These are phyloP conservation scores for Pneumocystis oryctolagi DNA, from an alignment of 1,139 yeast genomes.

Conservation along the genomic window DNA sequence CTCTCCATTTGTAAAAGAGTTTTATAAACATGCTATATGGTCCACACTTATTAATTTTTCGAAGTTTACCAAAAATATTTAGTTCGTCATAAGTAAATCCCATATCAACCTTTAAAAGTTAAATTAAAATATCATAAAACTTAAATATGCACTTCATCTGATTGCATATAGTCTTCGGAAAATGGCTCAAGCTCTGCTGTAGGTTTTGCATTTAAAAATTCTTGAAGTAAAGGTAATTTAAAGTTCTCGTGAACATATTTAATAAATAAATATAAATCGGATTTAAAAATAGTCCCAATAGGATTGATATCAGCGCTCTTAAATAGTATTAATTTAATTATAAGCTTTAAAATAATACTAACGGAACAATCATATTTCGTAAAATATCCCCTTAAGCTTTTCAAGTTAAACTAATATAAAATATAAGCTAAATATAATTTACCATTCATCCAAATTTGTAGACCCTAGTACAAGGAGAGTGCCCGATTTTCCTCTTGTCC, in stretches of 20 bases:
- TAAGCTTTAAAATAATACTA: background rate
- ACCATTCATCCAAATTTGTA: slow-evolving; percentile 94
- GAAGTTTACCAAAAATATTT: slow-evolving; percentile 74
- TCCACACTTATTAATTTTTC: slow-evolving; percentile 89
- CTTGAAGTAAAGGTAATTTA: slow-evolving; percentile 58
- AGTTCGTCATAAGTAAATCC: slow-evolving; percentile 94
- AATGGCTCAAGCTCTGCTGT: slow-evolving; percentile 97
- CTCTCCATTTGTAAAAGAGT: slow-evolving; percentile 72
- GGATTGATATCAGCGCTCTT: slow-evolving; percentile 86
- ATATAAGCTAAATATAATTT: background rate
- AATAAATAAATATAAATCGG: slow-evolving; percentile 75
- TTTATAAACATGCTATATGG: slow-evolving; percentile 89
- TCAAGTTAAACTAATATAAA: background rate
- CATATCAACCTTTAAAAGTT: slow-evolving; percentile 46
- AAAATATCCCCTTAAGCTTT: slow-evolving; percentile 63
- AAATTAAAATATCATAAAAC: background rate
- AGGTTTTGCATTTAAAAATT: slow-evolving; percentile 79
- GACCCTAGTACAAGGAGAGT: slow-evolving; percentile 84
- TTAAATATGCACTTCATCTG: slow-evolving; percentile 47
- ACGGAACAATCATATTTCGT: slow-evolving; percentile 87
- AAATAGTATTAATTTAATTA: background rate
- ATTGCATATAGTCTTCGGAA: slow-evolving; percentile 77
- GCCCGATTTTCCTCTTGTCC: slow-evolving; percentile 69
- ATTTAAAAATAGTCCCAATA: slow-evolving; percentile 91
- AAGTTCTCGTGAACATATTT: slow-evolving; percentile 58